Percentiles rank a stretch among this genome's conserved stretches.
These are phyloP conservation scores for Pistacia atlantica DNA, from an alignment of 345 rosid genomes.

Conservation along the genomic window DNA sequence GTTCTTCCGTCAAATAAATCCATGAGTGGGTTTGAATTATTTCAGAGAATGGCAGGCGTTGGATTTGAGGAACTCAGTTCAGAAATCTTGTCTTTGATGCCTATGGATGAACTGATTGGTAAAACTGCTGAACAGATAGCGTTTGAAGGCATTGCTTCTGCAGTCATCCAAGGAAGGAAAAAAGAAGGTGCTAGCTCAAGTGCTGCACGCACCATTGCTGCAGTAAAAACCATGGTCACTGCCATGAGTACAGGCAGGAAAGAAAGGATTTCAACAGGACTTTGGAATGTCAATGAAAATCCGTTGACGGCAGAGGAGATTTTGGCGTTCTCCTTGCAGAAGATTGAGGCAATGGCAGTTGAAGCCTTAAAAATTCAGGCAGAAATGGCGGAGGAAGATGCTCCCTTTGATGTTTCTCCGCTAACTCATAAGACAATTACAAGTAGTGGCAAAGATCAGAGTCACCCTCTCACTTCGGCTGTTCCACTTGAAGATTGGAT, in stretches of 20 bases:
- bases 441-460: constrained; percentile 30
- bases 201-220: constrained; percentile 80
- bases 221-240: constrained; percentile 73
- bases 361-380: constrained; percentile 90
- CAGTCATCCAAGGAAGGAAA: constrained; percentile 89
- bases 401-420: constrained; percentile 79
- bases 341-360: constrained; percentile 74
- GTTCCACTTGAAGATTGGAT: constrained; percentile 75
- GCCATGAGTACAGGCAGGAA: constrained; percentile 74
- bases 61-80: constrained; percentile 68
- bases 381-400: constrained; percentile 75
- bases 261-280: constrained; percentile 80
- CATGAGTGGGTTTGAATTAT: constrained; percentile 64
- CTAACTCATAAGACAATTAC: constrained; percentile 30
- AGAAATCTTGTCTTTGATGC: constrained; percentile 61
- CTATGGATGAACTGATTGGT: constrained; percentile 78
- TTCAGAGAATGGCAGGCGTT: constrained; percentile 66
- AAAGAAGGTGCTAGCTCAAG: constrained; percentile 88
- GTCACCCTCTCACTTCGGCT: constrained; percentile 55
- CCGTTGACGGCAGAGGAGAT: constrained; percentile 68
- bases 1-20: constrained; percentile 43
- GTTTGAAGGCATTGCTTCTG: constrained; percentile 94
- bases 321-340: constrained; percentile 75
- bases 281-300: constrained; percentile 74
- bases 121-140: constrained; percentile 97